phyloP scores from a whole-genome alignment of 306 rosid species.

The Trifolium subterraneum region DNA sequence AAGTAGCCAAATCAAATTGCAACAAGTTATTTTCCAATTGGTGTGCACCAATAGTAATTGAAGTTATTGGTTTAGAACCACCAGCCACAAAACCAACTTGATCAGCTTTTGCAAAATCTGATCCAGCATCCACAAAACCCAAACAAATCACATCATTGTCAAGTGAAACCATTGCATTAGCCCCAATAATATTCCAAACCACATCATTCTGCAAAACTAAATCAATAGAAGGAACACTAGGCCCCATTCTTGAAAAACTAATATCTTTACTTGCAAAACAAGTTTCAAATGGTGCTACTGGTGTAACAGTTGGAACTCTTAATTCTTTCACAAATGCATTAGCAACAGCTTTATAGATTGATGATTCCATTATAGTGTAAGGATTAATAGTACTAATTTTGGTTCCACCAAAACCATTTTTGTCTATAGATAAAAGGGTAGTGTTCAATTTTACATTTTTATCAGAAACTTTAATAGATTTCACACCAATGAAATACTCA shows the following conservation, averaged over 20 bases:
- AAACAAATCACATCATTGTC: constrained; percentile 53
- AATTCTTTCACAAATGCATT: constrained; percentile 47
- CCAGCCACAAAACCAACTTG: constrained; percentile 57
- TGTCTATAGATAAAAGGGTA: constrained; percentile 48
- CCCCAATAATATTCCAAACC: constrained; percentile 57
- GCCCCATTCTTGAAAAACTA: constrained; percentile 44
- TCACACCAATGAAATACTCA: constrained; percentile 67
- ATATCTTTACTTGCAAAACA: constrained; percentile 49
- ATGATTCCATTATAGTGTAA: constrained; percentile 54
- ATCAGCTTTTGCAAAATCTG: constrained; percentile 10
- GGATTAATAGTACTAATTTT: constrained; percentile 67
- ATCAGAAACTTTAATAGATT: constrained; percentile 42
- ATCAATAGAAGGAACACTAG: constrained; percentile 51
- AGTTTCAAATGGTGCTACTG: constrained; percentile 59
- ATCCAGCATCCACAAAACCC: constrained; percentile 67
- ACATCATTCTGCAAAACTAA: constrained; percentile 58
- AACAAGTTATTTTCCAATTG: constrained; percentile 63
- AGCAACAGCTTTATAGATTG: constrained; percentile 56
- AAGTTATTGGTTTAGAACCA: constrained; percentile 48
- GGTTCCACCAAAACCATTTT: constrained; percentile 68
- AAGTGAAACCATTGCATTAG: constrained; percentile 65
- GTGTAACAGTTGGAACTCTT: constrained; percentile 35
- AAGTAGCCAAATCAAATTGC: constrained; percentile 56
- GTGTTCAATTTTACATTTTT: constrained; percentile 45
- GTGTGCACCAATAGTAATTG: constrained; percentile 63